Conservation (phyloP, 2,329 filamentous ascomycete species). For the Phoma sp. region DNA sequence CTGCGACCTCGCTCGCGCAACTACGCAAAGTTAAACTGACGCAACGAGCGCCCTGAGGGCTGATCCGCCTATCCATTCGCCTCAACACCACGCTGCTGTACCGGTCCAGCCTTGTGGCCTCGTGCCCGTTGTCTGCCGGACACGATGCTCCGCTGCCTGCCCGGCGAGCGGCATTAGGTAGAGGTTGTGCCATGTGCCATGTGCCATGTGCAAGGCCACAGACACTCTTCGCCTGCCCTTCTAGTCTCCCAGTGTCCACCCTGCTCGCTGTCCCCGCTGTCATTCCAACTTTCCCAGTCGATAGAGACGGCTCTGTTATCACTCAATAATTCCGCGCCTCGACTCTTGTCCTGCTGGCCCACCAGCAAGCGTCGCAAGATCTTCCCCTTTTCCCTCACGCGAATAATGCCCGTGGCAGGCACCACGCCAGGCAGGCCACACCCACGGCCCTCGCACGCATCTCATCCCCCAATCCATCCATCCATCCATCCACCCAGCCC, state of each 20-base stretch:
- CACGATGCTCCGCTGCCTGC: background rate
- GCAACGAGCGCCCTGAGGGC: constrained; percentile 13
- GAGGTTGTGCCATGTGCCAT: background rate
- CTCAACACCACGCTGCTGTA: constrained; percentile 15
- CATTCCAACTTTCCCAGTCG: constrained; percentile 13
- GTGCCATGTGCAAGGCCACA: background rate
- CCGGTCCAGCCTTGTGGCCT: constrained; percentile 6
- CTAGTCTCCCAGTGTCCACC: background rate
- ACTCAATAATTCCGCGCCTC: constrained; percentile 17
- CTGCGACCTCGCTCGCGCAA: constrained; percentile 17
- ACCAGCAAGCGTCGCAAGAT: constrained; percentile 12
- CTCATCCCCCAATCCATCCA: constrained; percentile 22
- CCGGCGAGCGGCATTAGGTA: constrained; percentile 1
- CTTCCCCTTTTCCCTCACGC: constrained; percentile 8
- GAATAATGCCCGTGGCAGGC: background rate
- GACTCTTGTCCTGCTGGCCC: constrained; percentile 5
- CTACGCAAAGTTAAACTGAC: constrained; percentile 16
- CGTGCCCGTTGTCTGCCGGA: background rate
- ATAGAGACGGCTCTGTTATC: constrained; percentile 21
- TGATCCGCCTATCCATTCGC: constrained; percentile 6
- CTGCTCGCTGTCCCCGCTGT: constrained; percentile 10
- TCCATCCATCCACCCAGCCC: constrained; percentile 26
- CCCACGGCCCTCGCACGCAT: constrained; percentile 17
- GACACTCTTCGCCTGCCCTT: constrained; percentile 7
- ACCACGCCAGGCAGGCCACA: constrained; percentile 7